Evolutionary conservation across 148 eudicot species (phyloP).

Genomic region (Amaranthus hypochondriacus): DNA sequence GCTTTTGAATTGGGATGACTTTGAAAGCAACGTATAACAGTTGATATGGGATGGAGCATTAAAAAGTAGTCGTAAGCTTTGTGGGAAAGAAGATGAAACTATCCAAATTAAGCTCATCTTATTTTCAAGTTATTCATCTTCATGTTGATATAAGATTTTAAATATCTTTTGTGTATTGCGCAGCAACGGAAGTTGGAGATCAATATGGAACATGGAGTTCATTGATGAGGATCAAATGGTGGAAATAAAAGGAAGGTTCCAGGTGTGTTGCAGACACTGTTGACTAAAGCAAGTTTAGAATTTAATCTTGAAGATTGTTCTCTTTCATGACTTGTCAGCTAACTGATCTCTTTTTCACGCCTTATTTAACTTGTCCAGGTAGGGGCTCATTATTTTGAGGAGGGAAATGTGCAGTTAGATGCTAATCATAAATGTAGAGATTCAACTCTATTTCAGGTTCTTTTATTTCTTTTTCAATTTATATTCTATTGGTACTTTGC

Average conservation of each 20-base stretch:
- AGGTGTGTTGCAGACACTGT: slow-evolving; percentile 38
- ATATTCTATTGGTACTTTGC: neutral
- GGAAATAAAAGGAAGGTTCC: slow-evolving; percentile 76
- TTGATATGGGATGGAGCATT: too few species aligned
- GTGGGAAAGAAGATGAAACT: too few species aligned
- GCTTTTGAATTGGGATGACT: neutral
- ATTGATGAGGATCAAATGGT: slow-evolving; percentile 75
- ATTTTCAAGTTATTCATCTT: neutral
- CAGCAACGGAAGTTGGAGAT: slow-evolving; percentile 98
- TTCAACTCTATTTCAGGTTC: slow-evolving; percentile 86
- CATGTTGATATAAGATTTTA: slow-evolving; percentile 12
- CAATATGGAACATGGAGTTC: slow-evolving; percentile 78
- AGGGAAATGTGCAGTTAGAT: slow-evolving; percentile 98
- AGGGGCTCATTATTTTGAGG: slow-evolving; percentile 95
- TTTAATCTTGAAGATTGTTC: neutral
- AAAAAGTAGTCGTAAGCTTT: too few species aligned
- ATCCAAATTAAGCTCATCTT: neutral
- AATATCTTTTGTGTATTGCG: slow-evolving; percentile 16
- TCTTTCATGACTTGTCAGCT: neutral
- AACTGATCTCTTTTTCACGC: neutral
- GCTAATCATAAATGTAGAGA: slow-evolving; percentile 85
- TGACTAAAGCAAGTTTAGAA: neutral
- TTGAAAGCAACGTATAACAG: neutral
- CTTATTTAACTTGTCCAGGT: slow-evolving; percentile 40
- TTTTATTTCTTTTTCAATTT: neutral